Conservation (phyloP, 257 asterid genomes). For the Gardenia jasminoides region DNA sequence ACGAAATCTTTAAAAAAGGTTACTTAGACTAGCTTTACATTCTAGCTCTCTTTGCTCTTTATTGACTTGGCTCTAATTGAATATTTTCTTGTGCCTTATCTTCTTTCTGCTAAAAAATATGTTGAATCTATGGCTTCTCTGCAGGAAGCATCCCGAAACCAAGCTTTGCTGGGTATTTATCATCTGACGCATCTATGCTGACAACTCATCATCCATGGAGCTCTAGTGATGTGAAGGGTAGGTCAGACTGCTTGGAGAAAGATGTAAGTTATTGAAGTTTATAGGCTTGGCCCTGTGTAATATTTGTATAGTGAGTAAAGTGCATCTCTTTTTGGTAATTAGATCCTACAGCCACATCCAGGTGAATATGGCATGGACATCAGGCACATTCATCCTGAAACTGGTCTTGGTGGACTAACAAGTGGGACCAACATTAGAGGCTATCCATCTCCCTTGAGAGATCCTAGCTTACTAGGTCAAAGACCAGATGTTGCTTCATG, state of each 20-base stretch:
- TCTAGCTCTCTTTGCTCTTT: no score
- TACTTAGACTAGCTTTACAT: neutral
- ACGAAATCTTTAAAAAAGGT: neutral
- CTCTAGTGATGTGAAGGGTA: slow-evolving; percentile 34
- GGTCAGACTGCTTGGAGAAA: slow-evolving; percentile 39
- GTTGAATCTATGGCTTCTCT: neutral
- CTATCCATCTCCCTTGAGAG: slow-evolving; percentile 46
- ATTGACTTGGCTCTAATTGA: no score
- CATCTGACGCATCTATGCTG: slow-evolving; percentile 51
- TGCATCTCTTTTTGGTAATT: slow-evolving; percentile 14
- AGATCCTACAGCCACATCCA: slow-evolving; percentile 49
- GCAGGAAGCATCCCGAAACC: slow-evolving; percentile 39
- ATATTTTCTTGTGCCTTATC: neutral
- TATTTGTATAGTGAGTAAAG: slow-evolving; percentile 8
- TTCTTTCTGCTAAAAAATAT: neutral
- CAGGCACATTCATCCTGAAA: slow-evolving; percentile 36
- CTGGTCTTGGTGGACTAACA: slow-evolving; percentile 38
- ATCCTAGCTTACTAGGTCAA: slow-evolving; percentile 42
- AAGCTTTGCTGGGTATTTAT: slow-evolving; percentile 50
- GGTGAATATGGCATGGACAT: slow-evolving; percentile 40
- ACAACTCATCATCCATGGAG: slow-evolving; percentile 38
- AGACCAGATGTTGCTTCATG: slow-evolving; percentile 41
- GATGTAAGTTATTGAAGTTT: slow-evolving; percentile 43
- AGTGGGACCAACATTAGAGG: slow-evolving; percentile 46
- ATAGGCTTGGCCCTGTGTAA: slow-evolving; percentile 7